Evolutionary conservation across 2,329 filamentous ascomycete genomes (phyloP).

Genomic region (Talaromyces sp.): DNA sequence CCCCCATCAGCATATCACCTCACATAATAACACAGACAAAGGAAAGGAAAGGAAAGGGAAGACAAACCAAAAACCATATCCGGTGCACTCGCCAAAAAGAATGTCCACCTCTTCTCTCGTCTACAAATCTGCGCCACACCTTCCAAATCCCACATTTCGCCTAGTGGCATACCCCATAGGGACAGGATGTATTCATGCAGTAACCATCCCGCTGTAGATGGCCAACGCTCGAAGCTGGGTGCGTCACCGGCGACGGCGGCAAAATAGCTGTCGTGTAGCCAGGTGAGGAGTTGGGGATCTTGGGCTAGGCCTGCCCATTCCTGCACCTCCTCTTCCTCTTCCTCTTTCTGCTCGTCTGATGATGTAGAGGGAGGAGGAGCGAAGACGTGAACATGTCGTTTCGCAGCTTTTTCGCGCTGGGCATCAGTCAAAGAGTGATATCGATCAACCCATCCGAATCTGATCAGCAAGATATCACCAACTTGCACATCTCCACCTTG

Average conservation of each 20-base stretch:
- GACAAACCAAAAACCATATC: slow-evolving; percentile 37
- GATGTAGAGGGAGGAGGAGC: neutral
- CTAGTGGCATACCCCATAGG: neutral
- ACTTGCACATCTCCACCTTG: slow-evolving; percentile 52
- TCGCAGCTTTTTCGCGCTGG: slow-evolving; percentile 29
- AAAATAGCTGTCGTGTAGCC: slow-evolving; percentile 66
- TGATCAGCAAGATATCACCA: slow-evolving; percentile 63
- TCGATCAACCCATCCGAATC: slow-evolving; percentile 58
- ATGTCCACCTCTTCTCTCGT: neutral
- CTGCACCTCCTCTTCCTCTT: too few relatives aligned
- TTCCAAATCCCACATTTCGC: neutral
- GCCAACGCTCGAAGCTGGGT: slow-evolving; percentile 60
- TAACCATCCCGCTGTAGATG: slow-evolving; percentile 37
- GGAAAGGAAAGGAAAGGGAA: neutral
- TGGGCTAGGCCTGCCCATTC: slow-evolving; percentile 49
- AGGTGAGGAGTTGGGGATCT: slow-evolving; percentile 54
- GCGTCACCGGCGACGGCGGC: slow-evolving; percentile 60
- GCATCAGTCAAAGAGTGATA: slow-evolving; percentile 46
- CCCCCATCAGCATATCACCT: slow-evolving; percentile 5
- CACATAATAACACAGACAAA: neutral
- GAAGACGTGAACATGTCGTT: slow-evolving; percentile 20
- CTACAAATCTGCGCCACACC: neutral
- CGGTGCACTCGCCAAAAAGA: neutral
- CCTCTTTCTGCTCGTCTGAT: slow-evolving; percentile 20
- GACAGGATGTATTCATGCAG: neutral